phyloP scores from a whole-genome alignment of 2,329 filamentous ascomycete genomes.

The Myriosclerotinia scirpicola region DNA sequence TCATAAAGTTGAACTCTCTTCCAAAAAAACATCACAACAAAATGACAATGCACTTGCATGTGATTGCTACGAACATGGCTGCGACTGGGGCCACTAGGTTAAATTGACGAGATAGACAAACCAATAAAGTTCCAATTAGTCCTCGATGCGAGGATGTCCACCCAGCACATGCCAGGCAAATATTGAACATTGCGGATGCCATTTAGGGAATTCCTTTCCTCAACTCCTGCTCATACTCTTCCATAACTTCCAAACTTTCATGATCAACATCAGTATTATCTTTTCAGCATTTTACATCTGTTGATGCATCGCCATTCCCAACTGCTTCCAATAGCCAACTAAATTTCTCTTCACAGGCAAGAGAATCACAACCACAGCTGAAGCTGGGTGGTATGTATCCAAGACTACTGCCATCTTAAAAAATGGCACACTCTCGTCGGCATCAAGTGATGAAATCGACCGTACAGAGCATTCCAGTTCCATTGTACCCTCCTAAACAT shows the following conservation, averaged over 20 bases:
- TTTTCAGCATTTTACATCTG: constrained; percentile 47
- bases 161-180: constrained; percentile 28
- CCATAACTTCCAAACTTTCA: constrained; percentile 41
- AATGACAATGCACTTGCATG: no score
- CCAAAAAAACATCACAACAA: no score
- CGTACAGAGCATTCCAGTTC: constrained; percentile 47
- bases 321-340: constrained; percentile 32
- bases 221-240: constrained; percentile 38
- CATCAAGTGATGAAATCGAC: constrained; percentile 36
- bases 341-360: constrained; percentile 25
- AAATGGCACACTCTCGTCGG: constrained; percentile 48
- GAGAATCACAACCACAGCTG: constrained; percentile 34
- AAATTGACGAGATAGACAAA: not conserved
- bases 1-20: no score
- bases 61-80: no score
- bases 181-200: not conserved
- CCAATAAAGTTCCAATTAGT: constrained; percentile 12
- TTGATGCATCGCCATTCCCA: constrained; percentile 30
- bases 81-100: no score
- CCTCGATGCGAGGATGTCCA: not conserved
- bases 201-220: constrained; percentile 26
- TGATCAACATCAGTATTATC: constrained; percentile 45
- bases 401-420: constrained; percentile 21
- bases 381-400: constrained; percentile 34
- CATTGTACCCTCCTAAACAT: constrained; percentile 33